Evolutionary conservation across 106 monocot species (phyloP).

Genomic region (Platanthera zijinensis): DNA sequence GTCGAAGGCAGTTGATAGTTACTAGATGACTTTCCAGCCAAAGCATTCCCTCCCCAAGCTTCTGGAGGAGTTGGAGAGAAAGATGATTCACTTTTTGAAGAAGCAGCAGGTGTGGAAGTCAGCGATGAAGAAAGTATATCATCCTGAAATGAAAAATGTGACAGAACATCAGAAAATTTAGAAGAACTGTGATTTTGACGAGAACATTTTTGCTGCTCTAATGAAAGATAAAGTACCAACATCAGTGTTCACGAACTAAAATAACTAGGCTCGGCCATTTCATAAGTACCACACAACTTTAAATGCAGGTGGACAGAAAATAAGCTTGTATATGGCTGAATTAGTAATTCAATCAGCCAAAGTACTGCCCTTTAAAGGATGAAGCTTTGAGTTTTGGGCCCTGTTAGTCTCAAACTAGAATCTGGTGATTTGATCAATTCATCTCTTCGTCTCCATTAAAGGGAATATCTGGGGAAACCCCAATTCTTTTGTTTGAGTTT

Average conservation of each 20-base stretch:
- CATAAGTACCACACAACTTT: neutral
- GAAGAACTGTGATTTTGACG: neutral
- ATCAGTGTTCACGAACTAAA: neutral
- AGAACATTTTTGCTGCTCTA: neutral
- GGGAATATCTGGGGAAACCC: too few relatives aligned
- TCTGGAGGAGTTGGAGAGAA: slow-evolving; percentile 45
- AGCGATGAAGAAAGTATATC: slow-evolving; percentile 14
- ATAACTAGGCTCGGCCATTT: neutral
- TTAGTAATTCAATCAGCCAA: too few relatives aligned
- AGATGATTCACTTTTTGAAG: slow-evolving; percentile 46
- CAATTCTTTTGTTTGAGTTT: too few relatives aligned
- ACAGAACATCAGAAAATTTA: neutral
- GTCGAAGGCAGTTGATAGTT: slow-evolving; percentile 32
- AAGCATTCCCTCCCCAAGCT: slow-evolving; percentile 50
- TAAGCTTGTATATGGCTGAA: neutral
- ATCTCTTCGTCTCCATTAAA: too few relatives aligned
- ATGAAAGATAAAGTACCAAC: neutral
- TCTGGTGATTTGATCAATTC: too few relatives aligned
- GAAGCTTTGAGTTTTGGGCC: too few relatives aligned
- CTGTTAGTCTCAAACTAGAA: too few relatives aligned
- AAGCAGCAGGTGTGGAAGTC: slow-evolving; percentile 23
- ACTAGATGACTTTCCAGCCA: slow-evolving; percentile 30
- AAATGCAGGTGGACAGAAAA: neutral
- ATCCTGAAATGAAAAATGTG: slow-evolving; percentile 37
- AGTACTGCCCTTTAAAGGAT: too few relatives aligned